These are phyloP conservation scores for Ophiostoma novo-ulmi DNA, from an alignment of 2,329 filamentous ascomycete genomes.

Conservation along the genomic window DNA sequence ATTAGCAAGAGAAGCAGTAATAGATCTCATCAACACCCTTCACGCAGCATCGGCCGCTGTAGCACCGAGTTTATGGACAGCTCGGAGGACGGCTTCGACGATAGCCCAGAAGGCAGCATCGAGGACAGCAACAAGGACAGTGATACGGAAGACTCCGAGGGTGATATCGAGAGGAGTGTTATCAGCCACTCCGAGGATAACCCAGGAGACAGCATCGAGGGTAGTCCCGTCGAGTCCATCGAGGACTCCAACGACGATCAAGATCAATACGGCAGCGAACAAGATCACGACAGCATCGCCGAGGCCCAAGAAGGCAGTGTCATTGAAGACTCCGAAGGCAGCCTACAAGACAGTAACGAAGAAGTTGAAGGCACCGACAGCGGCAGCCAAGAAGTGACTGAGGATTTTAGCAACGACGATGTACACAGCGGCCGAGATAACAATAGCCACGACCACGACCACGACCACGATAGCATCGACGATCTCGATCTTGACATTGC, in stretches of 20 bases:
- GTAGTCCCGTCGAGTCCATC: neutral
- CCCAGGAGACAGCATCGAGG: neutral
- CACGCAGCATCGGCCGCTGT: neutral
- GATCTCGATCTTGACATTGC: neutral
- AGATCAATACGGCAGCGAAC: neutral
- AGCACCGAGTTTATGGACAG: neutral
- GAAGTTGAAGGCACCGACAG: neutral
- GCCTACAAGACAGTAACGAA: neutral
- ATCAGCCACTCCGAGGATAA: neutral
- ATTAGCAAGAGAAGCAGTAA: neutral
- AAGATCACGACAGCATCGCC: neutral
- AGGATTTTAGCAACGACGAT: neutral
- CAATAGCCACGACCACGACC: neutral
- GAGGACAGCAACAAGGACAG: neutral
- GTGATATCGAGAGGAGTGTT: neutral
- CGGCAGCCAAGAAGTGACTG: neutral
- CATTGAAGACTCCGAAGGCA: neutral
- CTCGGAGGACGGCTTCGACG: neutral
- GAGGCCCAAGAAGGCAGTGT: neutral
- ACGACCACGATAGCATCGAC: neutral
- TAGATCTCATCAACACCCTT: neutral
- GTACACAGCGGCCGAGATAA: neutral
- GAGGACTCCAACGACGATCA: neutral
- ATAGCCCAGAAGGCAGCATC: neutral
- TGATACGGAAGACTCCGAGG: neutral